These are phyloP conservation scores for Trichosanthes cucumerina DNA, from an alignment of 306 rosid genomes.

Conservation along the genomic window DNA sequence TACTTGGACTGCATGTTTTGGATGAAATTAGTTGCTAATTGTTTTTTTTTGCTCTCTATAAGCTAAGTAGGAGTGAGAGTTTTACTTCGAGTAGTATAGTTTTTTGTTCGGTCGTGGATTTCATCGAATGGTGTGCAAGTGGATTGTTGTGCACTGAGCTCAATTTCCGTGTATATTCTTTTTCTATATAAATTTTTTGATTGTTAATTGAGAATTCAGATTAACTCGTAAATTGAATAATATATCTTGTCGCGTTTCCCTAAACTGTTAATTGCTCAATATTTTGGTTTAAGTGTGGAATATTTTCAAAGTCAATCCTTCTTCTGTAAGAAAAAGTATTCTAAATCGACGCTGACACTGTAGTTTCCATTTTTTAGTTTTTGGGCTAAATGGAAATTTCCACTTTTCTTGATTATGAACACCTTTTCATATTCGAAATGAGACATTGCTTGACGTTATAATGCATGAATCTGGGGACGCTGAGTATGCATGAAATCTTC, in stretches of 20 bases:
- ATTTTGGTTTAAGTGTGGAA: not conserved
- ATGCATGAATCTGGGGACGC: not conserved
- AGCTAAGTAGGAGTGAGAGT: not conserved
- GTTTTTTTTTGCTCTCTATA: too few species aligned
- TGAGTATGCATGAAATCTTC: not conserved
- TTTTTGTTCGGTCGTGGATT: not conserved
- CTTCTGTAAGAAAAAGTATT: not conserved
- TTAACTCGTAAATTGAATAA: not conserved
- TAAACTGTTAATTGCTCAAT: not conserved
- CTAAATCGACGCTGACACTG: not conserved
- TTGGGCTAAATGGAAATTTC: not conserved
- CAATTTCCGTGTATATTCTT: not conserved
- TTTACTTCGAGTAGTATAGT: not conserved
- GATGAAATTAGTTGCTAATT: not conserved
- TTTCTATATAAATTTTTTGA: not conserved
- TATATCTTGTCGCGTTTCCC: not conserved
- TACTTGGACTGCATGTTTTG: not conserved
- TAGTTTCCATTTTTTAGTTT: not conserved
- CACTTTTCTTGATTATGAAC: not conserved
- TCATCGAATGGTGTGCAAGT: constrained; percentile 1
- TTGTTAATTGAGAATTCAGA: not conserved
- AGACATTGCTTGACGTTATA: not conserved
- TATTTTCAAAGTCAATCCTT: not conserved
- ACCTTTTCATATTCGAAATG: not conserved
- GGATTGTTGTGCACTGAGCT: not conserved